phyloP scores from a whole-genome alignment of 768 basidiomycete species.

The Auricularia cornea region DNA sequence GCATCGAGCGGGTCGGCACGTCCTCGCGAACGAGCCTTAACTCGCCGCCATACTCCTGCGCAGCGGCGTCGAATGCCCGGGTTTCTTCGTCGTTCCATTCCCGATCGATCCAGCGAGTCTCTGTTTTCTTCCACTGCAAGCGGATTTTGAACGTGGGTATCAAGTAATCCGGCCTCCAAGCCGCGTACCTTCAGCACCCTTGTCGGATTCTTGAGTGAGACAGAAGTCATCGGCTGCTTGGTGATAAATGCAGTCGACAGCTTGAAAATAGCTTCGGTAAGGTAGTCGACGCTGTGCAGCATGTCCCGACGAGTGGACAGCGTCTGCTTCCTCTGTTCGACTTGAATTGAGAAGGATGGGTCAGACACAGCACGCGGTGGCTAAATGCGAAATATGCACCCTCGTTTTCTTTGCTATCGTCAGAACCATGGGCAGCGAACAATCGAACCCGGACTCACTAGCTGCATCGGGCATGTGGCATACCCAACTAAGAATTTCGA shows the following conservation, averaged over 20 bases:
- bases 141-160: no score
- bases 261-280: slow-evolving; percentile 65
- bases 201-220: slow-evolving; percentile 52
- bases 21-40: slow-evolving; percentile 72
- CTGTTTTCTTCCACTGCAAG: slow-evolving; percentile 63
- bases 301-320: slow-evolving; percentile 47
- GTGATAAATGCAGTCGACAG: slow-evolving; percentile 61
- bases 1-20: slow-evolving; percentile 56
- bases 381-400: neutral
- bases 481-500: slow-evolving; percentile 62
- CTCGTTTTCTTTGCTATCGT: neutral
- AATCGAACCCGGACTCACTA: slow-evolving; percentile 37
- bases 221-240: slow-evolving; percentile 47
- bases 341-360: slow-evolving; percentile 26
- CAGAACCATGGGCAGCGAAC: neutral
- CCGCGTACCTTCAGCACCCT: slow-evolving; percentile 55
- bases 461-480: slow-evolving; percentile 57
- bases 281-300: slow-evolving; percentile 66
- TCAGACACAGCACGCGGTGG: neutral
- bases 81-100: slow-evolving; percentile 65
- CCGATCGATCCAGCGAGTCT: slow-evolving; percentile 57
- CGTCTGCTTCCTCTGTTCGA: slow-evolving; percentile 54
- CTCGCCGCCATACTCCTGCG: slow-evolving; percentile 66
- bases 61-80: slow-evolving; percentile 68
- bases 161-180: no score